These are phyloP conservation scores for Termitomyces sp. DNA, from an alignment of 1,284 basidiomycete species.

Conservation along the genomic window DNA sequence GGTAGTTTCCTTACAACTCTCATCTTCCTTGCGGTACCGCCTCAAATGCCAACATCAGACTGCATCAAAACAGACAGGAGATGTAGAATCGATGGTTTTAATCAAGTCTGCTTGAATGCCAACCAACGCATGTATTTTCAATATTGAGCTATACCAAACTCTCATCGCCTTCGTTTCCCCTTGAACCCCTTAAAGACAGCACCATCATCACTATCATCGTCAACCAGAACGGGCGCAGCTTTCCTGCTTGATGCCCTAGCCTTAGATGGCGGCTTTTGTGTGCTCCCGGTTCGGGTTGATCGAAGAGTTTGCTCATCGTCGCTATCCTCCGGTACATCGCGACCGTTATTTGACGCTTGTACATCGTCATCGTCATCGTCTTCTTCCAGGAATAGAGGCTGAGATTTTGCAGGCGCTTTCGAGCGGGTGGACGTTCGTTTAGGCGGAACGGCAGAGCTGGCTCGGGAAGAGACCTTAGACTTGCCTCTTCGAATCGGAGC, in stretches of 20 bases:
- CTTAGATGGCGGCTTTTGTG: slow-evolving; percentile 7
- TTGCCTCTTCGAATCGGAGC: slow-evolving; percentile 9
- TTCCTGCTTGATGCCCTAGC: slow-evolving; percentile 19
- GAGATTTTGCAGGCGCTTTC: slow-evolving; percentile 21
- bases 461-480: slow-evolving; percentile 23
- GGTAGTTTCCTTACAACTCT: too few species aligned
- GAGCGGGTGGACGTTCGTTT: slow-evolving; percentile 16
- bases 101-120: too few species aligned
- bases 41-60: not conserved
- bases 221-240: slow-evolving; percentile 37
- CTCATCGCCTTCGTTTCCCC: slow-evolving; percentile 25
- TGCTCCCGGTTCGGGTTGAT: slow-evolving; percentile 21
- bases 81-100: not conserved
- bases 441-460: slow-evolving; percentile 19
- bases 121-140: not conserved
- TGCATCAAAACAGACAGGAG: not conserved
- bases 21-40: not conserved
- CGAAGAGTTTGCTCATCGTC: slow-evolving; percentile 28
- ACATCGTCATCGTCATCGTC: slow-evolving; percentile 30
- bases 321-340: slow-evolving; percentile 9
- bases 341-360: slow-evolving; percentile 18
- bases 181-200: slow-evolving; percentile 62
- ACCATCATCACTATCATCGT: slow-evolving; percentile 69
- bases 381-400: slow-evolving; percentile 38
- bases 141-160: not conserved